These are phyloP conservation scores for Pythium pyrilobum DNA, from an alignment of 352 stramenopile species.

Conservation along the genomic window DNA sequence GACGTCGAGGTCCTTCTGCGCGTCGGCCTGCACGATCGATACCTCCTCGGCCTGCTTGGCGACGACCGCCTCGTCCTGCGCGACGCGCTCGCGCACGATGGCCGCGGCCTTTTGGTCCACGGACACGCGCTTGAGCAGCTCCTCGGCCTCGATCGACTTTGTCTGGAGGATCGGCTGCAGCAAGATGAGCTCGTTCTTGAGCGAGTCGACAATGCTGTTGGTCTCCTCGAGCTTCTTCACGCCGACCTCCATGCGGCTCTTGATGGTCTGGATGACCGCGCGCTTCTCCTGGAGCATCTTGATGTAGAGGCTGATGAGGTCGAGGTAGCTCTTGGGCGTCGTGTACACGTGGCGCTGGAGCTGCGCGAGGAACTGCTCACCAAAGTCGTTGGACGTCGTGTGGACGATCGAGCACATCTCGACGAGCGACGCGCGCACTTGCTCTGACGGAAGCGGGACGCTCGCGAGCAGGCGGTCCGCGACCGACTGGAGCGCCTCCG, in stretches of 20 bases:
- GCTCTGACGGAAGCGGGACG: conserved; percentile 70
- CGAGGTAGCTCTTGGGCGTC: conserved; percentile 95
- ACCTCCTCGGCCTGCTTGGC: conserved; percentile 91
- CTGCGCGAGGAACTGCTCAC: conserved; percentile 86
- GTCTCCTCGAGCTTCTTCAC: conserved; percentile 94
- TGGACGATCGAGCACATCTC: conserved; percentile 93
- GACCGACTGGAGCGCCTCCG: conserved; percentile 89
- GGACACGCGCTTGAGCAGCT: conserved; percentile 89
- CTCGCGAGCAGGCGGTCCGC: conserved; percentile 83
- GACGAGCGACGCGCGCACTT: conserved; percentile 72
- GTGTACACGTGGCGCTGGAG: conserved; percentile 92
- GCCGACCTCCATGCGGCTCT: conserved; percentile 88
- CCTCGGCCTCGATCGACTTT: conserved; percentile 89
- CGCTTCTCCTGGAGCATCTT: conserved; percentile 90
- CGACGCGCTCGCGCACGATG: conserved; percentile 82
- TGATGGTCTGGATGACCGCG: conserved; percentile 73
- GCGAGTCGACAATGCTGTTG: conserved; percentile 90
- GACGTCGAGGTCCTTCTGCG: conserved; percentile 91
- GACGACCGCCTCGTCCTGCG: conserved; percentile 89
- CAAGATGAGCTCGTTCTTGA: conserved; percentile 89
- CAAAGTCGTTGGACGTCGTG: conserved; percentile 86
- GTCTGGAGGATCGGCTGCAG: conserved; percentile 90
- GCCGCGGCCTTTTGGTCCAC: conserved; percentile 91
- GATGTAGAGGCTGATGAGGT: conserved; percentile 93
- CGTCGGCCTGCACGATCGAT: conserved; percentile 86